Conservation (phyloP, 176 grass and related monocot genomes). For the Carex parvula region DNA sequence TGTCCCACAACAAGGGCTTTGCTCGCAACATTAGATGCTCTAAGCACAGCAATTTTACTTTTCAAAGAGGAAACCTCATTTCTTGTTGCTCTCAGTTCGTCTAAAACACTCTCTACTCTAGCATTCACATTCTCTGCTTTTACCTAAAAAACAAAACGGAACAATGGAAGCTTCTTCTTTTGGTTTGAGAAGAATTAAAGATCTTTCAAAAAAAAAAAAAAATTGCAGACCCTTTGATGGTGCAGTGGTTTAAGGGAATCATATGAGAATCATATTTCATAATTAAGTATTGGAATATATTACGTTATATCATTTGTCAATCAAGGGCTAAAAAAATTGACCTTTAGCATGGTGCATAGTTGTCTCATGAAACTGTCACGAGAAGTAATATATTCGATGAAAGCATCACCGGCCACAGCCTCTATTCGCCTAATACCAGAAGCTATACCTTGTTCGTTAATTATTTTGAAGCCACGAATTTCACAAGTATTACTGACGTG, state of each 20-base stretch:
- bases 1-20: slow-evolving; percentile 46
- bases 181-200: not conserved
- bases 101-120: slow-evolving; percentile 69
- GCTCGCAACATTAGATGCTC: slow-evolving; percentile 60
- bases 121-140: slow-evolving; percentile 89
- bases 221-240: not conserved
- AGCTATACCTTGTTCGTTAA: slow-evolving; percentile 92
- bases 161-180: not conserved
- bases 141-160: slow-evolving; percentile 40
- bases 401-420: slow-evolving; percentile 90
- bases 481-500: slow-evolving; percentile 86
- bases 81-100: slow-evolving; percentile 71
- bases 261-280: not conserved
- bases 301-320: not conserved
- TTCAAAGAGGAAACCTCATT: slow-evolving; percentile 74
- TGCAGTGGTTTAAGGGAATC: not conserved
- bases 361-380: slow-evolving; percentile 76
- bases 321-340: slow-evolving; percentile 18
- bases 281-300: not conserved
- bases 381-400: slow-evolving; percentile 84
- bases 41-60: slow-evolving; percentile 83
- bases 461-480: slow-evolving; percentile 93
- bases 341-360: slow-evolving; percentile 74
- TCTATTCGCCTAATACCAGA: slow-evolving; percentile 93
- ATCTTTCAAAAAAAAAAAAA: not conserved